These are phyloP conservation scores for Wolfiporia cocos DNA, from an alignment of 1,284 basidiomycete genomes.

Conservation along the genomic window DNA sequence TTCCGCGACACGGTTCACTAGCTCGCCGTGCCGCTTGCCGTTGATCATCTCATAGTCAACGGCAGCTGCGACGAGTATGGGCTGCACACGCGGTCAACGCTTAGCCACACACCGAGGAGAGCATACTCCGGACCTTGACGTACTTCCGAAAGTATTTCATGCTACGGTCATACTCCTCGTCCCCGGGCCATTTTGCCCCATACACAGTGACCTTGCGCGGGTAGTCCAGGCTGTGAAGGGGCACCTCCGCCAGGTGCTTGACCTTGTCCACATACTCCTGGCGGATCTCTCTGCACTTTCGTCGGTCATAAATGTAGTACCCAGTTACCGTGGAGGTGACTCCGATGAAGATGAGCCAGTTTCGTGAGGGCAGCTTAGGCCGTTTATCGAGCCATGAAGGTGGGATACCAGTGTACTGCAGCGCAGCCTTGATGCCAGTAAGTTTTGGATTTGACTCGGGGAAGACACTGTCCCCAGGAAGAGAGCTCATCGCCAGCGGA, in stretches of 20 bases:
- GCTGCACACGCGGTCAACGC: slow-evolving; percentile 41
- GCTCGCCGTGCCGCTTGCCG: slow-evolving; percentile 82
- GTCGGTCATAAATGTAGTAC: slow-evolving; percentile 82
- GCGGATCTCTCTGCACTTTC: slow-evolving; percentile 72
- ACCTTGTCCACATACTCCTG: slow-evolving; percentile 80
- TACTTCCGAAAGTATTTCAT: slow-evolving; percentile 92
- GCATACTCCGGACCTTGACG: slow-evolving; percentile 71
- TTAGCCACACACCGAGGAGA: slow-evolving; percentile 9
- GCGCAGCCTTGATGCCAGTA: slow-evolving; percentile 27
- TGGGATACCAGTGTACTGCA: slow-evolving; percentile 49
- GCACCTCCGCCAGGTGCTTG: slow-evolving; percentile 65
- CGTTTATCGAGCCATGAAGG: slow-evolving; percentile 68
- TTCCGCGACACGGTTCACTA: slow-evolving; percentile 71
- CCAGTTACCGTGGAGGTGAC: slow-evolving; percentile 68
- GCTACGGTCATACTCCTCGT: slow-evolving; percentile 86
- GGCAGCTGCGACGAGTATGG: slow-evolving; percentile 89
- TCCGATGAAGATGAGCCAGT: slow-evolving; percentile 89
- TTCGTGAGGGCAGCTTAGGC: slow-evolving; percentile 81
- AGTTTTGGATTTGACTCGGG: slow-evolving; percentile 17
- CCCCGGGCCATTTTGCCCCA: slow-evolving; percentile 88
- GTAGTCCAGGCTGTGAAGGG: slow-evolving; percentile 59
- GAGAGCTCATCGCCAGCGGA: slow-evolving; percentile 22
- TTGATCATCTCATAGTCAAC: slow-evolving; percentile 86
- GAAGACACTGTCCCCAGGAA: slow-evolving; percentile 20
- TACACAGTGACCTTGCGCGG: slow-evolving; percentile 86